Evolutionary conservation across 2,329 filamentous ascomycete species (phyloP).

Genomic region (Arthrobotrys megalospora): DNA sequence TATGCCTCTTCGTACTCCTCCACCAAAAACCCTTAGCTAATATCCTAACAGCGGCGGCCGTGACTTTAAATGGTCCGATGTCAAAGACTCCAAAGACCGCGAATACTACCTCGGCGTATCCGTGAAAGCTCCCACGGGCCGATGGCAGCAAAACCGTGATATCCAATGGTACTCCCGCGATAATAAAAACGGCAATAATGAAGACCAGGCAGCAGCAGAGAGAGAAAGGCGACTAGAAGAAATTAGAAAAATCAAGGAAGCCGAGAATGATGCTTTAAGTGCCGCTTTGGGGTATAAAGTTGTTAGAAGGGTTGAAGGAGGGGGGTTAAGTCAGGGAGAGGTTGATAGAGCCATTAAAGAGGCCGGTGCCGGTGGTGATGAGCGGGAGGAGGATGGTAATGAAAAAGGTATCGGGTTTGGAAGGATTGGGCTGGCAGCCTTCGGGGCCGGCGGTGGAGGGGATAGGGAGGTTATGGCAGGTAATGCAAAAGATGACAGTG

Average conservation of each 20-base stretch:
- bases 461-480: constrained; percentile 64
- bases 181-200: constrained; percentile 63
- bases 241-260: constrained; percentile 71
- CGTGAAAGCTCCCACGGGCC: constrained; percentile 89
- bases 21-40: background rate
- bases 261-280: constrained; percentile 91
- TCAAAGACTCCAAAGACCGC: constrained; percentile 86
- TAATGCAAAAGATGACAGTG: constrained; percentile 63
- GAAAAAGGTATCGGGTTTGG: constrained; percentile 66
- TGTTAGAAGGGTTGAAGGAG: constrained; percentile 72
- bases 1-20: background rate
- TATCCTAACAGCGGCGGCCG: constrained; percentile 77
- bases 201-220: constrained; percentile 57
- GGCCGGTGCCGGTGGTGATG: constrained; percentile 65
- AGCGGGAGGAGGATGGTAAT: constrained; percentile 63
- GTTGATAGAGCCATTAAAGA: constrained; percentile 73
- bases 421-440: constrained; percentile 65
- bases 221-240: constrained; percentile 61
- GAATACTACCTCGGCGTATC: constrained; percentile 94
- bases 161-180: constrained; percentile 77
- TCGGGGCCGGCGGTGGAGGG: constrained; percentile 63
- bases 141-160: constrained; percentile 87
- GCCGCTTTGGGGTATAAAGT: constrained; percentile 84
- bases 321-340: constrained; percentile 73
- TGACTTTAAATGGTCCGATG: constrained; percentile 97